Evolutionary conservation across 768 basidiomycete genomes (phyloP), one percentile per base, ranked within the genome.

Genomic region (Fomitopsis pulvina): DNA sequence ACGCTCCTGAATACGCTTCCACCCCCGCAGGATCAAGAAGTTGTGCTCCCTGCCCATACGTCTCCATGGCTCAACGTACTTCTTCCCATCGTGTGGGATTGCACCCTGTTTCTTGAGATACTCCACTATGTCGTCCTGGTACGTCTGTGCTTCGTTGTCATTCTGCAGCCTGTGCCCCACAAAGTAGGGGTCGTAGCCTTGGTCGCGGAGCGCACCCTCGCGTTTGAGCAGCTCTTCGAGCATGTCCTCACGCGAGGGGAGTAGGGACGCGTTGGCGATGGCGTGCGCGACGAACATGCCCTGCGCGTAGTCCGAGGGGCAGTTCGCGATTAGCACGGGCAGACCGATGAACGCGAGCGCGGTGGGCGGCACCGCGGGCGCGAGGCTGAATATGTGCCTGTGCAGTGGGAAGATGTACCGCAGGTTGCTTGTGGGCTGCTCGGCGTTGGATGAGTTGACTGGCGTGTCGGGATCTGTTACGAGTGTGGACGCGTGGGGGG

Each of bases 321-420:
- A 75, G 60, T 76, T 78, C 4, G 70, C 63, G 30, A 76, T 71
- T 43, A 67, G 59, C 3, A 71, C 67, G 2, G 78, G 78, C 2
- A 81, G 66, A 2, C 79, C 78, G 50, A 81, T 66, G 60, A 83
- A 79, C 4, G 76, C 69, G 21, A 81, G 71, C 14, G 79, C 76
- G 32, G 71, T 78, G 1, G 70, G 60, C 0, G 79, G 80, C 46
- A 76, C 65, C 7, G 62, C 58, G 4, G 71, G 57, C n/a, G 71
- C 69, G 37, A 81, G 63, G 12, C 75, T 76, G 54, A 84, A 71
- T 22, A 81, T 72, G 60, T 80, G 76, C 24, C 65, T 60, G 57
- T 78, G 69, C 4, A 82, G 61, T 1, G 81, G 80, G 59, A 76
- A 78, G 34, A 83, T 71, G 57, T 81, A 79, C 0, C 68, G 68